Base-by-base conservation (phyloP, 2,329 filamentous ascomycete genomes). In the Penicillium sp. region DNA sequence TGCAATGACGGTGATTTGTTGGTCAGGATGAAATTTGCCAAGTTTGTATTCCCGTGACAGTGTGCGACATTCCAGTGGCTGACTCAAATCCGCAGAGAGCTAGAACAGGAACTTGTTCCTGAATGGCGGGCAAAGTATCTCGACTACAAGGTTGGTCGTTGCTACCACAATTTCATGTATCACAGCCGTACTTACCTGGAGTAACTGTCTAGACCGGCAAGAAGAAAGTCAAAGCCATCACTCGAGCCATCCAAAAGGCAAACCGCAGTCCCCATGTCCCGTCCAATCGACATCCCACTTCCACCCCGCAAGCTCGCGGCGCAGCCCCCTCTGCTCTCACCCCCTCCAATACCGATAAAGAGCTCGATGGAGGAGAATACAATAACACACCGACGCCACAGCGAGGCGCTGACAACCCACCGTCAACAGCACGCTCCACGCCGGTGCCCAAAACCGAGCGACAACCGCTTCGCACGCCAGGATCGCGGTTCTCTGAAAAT, bases 101-200 rank as follows among this genome's bases (percentile, higher is more conserved):
- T 96, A 61, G 91, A 96, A 71, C 85, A 89, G 70, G 90, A 95
- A 68, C 84, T 92, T 53, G 91, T 97, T 63, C 92, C 92, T 71
- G 92, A 97, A 84, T 97, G 93, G 93, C 86, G 90, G 69, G 84
- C 87, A 73, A 96, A 96, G 75, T 97, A 97, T 75, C 83, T 97
- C 66, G 86, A 97, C 76, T 97, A 97, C 81, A 96, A 96, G 82
- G 87, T 87, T 55, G 53, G 74, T 27, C 21, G 7, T 21, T 27
- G 11, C 10, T 44, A n/a, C 39, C 46, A 56, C 23, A 19, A 19
- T 25, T 50, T 39, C 10, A 33, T 46, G 67, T 16, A 64, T 52
- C 19, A 23, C 43, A 40, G 4, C 3, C 29, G 10, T 27, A 16
- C 41, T 52, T 36, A 53, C 33, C 36, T 31, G n/a, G 19, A 43